Percentiles rank a stretch among this genome's conserved stretches.
phyloP scores from a whole-genome alignment of 345 rosid genomes.

The Melastoma malabathricum region DNA sequence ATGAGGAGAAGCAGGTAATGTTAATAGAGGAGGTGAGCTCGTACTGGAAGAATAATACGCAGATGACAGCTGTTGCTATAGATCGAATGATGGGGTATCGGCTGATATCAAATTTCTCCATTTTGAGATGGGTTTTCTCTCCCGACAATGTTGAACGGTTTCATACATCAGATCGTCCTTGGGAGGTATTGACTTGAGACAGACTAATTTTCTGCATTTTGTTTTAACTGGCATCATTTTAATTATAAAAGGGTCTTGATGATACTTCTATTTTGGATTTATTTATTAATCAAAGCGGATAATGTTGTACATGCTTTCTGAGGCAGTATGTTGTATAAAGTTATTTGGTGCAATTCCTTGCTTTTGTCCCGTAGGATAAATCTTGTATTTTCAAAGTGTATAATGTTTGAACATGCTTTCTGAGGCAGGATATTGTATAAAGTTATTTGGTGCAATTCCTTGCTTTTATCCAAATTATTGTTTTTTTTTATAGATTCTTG shows the following conservation, averaged over 20 bases:
- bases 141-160: conserved; percentile 61
- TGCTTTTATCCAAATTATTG: too few relatives aligned
- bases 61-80: conserved; percentile 78
- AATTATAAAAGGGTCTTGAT: too few relatives aligned
- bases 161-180: conserved; percentile 73
- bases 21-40: conserved; percentile 71
- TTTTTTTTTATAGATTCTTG: conserved; percentile 48
- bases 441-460: background rate
- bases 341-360: background rate
- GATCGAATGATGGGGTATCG: conserved; percentile 99
- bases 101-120: conserved; percentile 84
- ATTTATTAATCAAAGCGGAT: too few relatives aligned
- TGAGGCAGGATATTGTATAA: too few relatives aligned
- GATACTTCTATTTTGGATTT: too few relatives aligned
- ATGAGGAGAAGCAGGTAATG: conserved; percentile 65
- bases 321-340: too few relatives aligned
- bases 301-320: too few relatives aligned
- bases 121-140: conserved; percentile 91
- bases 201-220: background rate
- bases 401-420: too few relatives aligned
- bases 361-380: too few relatives aligned
- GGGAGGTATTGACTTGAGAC: conserved; percentile 57
- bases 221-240: background rate
- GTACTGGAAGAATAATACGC: conserved; percentile 75
- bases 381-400: too few relatives aligned